Conservation (phyloP, 108 stramenopile genomes). For the Discostella stelligeroides region DNA sequence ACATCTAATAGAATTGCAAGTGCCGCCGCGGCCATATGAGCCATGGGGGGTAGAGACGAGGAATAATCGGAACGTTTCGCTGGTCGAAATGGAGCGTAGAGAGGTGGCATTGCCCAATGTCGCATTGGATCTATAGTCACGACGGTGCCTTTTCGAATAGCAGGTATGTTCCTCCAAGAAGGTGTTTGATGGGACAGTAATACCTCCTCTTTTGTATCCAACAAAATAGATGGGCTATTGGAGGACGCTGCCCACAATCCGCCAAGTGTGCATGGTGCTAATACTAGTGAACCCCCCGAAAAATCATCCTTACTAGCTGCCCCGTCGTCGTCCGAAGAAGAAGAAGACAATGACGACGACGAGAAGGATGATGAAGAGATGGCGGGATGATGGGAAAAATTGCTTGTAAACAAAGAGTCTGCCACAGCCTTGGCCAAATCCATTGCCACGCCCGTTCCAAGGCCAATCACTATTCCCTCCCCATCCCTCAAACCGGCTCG, state of each 20-base stretch:
- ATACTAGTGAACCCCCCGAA: constrained; percentile 34
- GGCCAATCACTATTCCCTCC: constrained; percentile 51
- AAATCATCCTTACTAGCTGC: constrained; percentile 6
- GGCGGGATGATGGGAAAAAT: too few relatives aligned
- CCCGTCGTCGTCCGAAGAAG: too few relatives aligned
- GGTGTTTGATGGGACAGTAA: constrained; percentile 49
- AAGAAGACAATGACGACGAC: too few relatives aligned
- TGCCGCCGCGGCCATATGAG: constrained; percentile 39
- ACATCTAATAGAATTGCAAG: constrained; percentile 38
- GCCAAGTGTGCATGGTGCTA: constrained; percentile 64
- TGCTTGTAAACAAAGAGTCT: constrained; percentile 19
- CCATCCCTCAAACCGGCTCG: constrained; percentile 34
- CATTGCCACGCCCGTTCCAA: constrained; percentile 75
- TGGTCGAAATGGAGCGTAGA: constrained; percentile 29
- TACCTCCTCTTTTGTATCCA: constrained; percentile 70
- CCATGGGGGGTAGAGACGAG: constrained; percentile 27
- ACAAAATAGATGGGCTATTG: constrained; percentile 49
- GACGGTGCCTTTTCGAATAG: constrained; percentile 27
- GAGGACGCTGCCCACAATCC: constrained; percentile 62
- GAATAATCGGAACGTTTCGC: constrained; percentile 9
- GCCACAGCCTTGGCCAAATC: constrained; percentile 76
- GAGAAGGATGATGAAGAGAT: constrained; percentile 4
- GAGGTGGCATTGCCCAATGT: constrained; percentile 40
- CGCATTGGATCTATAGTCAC: constrained; percentile 47
- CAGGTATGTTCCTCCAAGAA: background rate